phyloP scores from a whole-genome alignment of 2,329 filamentous ascomycete species.

The Exophiala sideris region DNA sequence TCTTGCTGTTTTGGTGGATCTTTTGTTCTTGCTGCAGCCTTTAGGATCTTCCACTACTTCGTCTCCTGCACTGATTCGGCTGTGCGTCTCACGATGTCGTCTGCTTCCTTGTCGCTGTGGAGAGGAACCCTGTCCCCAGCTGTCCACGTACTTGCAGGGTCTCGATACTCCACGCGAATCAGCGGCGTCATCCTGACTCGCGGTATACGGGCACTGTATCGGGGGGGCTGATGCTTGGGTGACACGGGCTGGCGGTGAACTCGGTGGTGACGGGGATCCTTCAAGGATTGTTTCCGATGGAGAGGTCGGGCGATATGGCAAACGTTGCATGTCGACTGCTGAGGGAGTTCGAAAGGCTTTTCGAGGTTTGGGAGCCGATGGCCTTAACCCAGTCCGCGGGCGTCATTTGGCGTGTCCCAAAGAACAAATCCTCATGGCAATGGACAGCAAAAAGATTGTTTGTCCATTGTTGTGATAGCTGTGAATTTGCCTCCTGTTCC shows the following conservation, averaged over 20 bases:
- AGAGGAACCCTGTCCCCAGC: too few relatives aligned
- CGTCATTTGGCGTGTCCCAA: too few relatives aligned
- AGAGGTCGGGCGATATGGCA: background rate
- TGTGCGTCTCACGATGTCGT: background rate
- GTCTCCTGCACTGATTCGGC: background rate
- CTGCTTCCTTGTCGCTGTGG: constrained; percentile 1
- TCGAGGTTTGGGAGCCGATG: background rate
- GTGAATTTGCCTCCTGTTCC: background rate
- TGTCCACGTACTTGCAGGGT: background rate
- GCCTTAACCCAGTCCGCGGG: too few relatives aligned
- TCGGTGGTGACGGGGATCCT: background rate
- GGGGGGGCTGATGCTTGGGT: background rate
- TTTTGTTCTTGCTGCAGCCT: background rate
- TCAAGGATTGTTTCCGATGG: constrained; percentile 6
- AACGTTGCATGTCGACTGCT: background rate
- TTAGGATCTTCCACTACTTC: background rate
- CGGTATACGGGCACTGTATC: background rate
- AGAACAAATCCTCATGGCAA: too few relatives aligned
- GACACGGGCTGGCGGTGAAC: background rate
- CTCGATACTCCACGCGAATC: background rate
- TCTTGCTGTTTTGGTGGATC: background rate
- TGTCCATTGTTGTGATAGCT: background rate
- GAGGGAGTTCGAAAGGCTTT: background rate
- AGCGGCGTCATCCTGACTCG: background rate
- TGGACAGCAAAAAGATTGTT: too few relatives aligned